A percentile compares a stretch with the other conserved stretches of the same genome.
phyloP scores from a whole-genome alignment of 768 basidiomycete genomes.

The Sistotremastrum suecicum region DNA sequence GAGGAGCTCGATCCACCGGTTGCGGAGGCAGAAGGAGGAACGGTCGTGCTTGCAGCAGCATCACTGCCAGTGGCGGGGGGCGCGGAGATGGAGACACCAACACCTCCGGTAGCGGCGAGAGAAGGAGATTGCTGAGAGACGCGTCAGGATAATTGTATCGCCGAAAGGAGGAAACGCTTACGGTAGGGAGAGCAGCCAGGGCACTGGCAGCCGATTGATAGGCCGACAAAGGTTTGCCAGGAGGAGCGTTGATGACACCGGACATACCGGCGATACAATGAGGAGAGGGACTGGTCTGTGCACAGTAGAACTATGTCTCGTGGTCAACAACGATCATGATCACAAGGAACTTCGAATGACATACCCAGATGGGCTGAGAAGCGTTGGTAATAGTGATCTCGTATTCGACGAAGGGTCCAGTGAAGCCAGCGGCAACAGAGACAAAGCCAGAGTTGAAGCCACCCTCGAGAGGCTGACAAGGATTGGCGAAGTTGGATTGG shows the following conservation, averaged over 20 bases:
- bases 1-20: background rate
- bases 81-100: conserved; percentile 34
- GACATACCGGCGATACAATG: conserved; percentile 31
- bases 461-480: conserved; percentile 28
- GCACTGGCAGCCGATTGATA: conserved; percentile 15
- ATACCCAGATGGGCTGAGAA: conserved; percentile 12
- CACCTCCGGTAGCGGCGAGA: conserved; percentile 22
- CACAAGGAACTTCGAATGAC: background rate
- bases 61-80: conserved; percentile 13
- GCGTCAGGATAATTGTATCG: conserved; percentile 14
- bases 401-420: conserved; percentile 23
- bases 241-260: conserved; percentile 10
- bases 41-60: conserved; percentile 4
- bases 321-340: conserved; percentile 3
- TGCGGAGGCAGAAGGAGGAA: conserved; percentile 2
- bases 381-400: conserved; percentile 38
- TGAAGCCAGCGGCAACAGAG: conserved; percentile 18
- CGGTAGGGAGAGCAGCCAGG: conserved; percentile 36
- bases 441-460: conserved; percentile 47
- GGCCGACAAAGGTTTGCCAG: background rate
- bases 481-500: conserved; percentile 31
- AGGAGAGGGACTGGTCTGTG: conserved; percentile 23
- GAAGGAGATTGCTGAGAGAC: conserved; percentile 8
- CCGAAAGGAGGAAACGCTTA: conserved; percentile 26
- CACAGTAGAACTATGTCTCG: conserved; percentile 51